These are phyloP conservation scores for Sphaerostilbella broomeana DNA, from an alignment of 2,329 filamentous ascomycete genomes.

Conservation along the genomic window DNA sequence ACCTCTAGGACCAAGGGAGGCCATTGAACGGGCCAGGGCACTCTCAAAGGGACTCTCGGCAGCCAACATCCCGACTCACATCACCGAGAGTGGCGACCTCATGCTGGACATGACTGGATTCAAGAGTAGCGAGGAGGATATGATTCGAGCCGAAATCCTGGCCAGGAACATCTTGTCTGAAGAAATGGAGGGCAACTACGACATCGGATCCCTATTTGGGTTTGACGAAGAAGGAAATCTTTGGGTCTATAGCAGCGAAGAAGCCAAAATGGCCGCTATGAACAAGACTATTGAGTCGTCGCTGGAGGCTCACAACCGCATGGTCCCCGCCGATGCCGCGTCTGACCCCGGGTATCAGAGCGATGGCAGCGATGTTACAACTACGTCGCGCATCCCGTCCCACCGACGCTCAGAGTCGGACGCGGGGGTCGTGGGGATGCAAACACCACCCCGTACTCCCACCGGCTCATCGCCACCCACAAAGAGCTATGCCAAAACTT, in stretches of 20 bases:
- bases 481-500: conserved; percentile 91
- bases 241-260: conserved; percentile 99
- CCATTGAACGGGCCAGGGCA: conserved; percentile 73
- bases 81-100: conserved; percentile 88
- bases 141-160: conserved; percentile 84
- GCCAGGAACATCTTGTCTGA: conserved; percentile 88
- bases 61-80: conserved; percentile 85
- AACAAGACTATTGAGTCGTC: conserved; percentile 52
- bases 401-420: conserved; percentile 65
- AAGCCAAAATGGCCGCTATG: conserved; percentile 84
- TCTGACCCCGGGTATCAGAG: conserved; percentile 96
- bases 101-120: conserved; percentile 99
- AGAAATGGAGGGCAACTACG: conserved; percentile 89
- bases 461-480: conserved; percentile 61
- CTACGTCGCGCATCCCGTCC: conserved; percentile 37
- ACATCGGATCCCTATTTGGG: conserved; percentile 90
- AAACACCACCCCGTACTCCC: conserved; percentile 64
- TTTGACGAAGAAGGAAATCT: conserved; percentile 93
- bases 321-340: conserved; percentile 66
- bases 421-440: conserved; percentile 45
- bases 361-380: conserved; percentile 63
- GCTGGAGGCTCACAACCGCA: conserved; percentile 37
- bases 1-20: conserved; percentile 63
- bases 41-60: conserved; percentile 81
- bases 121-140: conserved; percentile 89